Conservation (phyloP, 2,329 filamentous ascomycete genomes). For the Xylariaceae sp. region DNA sequence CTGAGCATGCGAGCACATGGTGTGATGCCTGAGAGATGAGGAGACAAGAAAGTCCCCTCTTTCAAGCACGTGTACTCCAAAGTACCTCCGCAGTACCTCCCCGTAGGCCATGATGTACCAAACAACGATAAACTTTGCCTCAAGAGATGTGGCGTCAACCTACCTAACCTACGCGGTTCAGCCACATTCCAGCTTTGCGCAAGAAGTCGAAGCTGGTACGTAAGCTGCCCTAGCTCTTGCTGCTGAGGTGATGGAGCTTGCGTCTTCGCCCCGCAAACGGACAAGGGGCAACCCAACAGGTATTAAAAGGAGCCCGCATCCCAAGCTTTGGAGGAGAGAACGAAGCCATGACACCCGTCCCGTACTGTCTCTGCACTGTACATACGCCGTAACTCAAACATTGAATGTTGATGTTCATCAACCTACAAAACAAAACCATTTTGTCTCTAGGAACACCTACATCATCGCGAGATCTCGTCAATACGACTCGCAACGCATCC, state of each 20-base stretch:
- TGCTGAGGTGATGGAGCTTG: slow-evolving; percentile 4
- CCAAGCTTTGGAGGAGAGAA: background rate
- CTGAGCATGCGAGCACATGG: no score
- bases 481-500: no score
- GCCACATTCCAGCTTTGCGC: slow-evolving; percentile 9
- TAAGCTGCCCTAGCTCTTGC: background rate
- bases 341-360: slow-evolving; percentile 1
- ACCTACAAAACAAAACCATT: background rate
- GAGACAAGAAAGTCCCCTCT: background rate
- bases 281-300: slow-evolving; percentile 29
- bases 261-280: slow-evolving; percentile 28
- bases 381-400: background rate
- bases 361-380: background rate
- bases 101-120: no score
- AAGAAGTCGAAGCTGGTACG: background rate
- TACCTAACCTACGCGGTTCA: slow-evolving; percentile 1
- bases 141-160: background rate
- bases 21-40: no score
- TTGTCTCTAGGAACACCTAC: background rate
- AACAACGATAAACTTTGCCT: no score
- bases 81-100: no score
- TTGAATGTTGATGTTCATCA: background rate
- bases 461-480: no score
- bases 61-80: no score
- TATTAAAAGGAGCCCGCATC: slow-evolving; percentile 32